These are phyloP conservation scores for Eragrostis curvula DNA, from an alignment of 176 grass and related monocot genomes.

Conservation along the genomic window DNA sequence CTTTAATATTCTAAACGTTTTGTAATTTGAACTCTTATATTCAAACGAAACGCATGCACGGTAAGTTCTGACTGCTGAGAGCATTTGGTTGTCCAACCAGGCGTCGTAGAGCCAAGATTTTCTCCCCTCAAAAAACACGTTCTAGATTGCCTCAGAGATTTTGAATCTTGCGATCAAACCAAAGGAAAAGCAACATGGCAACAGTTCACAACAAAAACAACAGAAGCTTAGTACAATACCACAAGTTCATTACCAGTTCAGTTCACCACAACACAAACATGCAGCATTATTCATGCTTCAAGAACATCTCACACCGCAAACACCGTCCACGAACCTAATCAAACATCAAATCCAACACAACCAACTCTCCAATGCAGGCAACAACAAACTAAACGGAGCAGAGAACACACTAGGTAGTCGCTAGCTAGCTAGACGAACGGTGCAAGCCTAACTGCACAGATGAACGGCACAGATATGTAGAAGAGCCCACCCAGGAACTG, in stretches of 20 bases:
- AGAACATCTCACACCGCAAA: constrained; percentile 33
- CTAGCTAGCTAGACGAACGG: constrained; percentile 19
- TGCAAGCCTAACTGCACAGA: constrained; percentile 37
- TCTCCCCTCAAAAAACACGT: too few species aligned
- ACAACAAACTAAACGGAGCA: not conserved
- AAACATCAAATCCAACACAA: constrained; percentile 31
- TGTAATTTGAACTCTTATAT: too few species aligned
- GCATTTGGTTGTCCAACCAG: too few species aligned
- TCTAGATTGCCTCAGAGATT: too few species aligned
- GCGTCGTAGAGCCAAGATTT: too few species aligned
- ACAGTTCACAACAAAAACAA: too few species aligned
- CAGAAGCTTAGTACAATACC: not conserved
- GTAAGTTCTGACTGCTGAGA: too few species aligned
- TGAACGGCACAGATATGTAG: not conserved
- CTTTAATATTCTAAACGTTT: too few species aligned
- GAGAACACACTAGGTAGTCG: not conserved
- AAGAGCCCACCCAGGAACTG: constrained; percentile 15
- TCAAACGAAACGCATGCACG: too few species aligned
- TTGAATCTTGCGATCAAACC: too few species aligned
- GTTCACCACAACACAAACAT: constrained; percentile 11
- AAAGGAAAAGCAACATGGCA: too few species aligned
- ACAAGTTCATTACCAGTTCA: not conserved
- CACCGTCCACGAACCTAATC: constrained; percentile 17
- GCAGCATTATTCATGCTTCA: constrained; percentile 55
- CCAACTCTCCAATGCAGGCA: constrained; percentile 40